Base-by-base conservation (phyloP, 2,329 filamentous ascomycete species). In the Fonsecaea pedrosoi region DNA sequence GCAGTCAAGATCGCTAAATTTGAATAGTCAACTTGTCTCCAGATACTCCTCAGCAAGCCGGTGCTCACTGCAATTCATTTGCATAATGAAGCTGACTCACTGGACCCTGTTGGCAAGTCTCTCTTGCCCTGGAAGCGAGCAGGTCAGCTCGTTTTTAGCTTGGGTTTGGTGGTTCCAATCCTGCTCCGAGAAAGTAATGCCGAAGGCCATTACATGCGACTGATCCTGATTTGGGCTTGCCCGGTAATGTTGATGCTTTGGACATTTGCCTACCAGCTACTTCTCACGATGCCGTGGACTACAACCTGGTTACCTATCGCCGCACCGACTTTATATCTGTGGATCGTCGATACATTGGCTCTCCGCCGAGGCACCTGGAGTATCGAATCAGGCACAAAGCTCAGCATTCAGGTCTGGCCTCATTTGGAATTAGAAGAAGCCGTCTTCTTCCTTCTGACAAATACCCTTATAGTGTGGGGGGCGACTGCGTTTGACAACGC, bases 401-500 rank as follows among this genome's bases (percentile, higher is more conserved):
- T 90, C 10, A 87, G 84, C 0, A 73, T 86, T 45, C 82, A 87
- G 56, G 70, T 92, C 0, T 92, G 88, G 84, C 83, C 85, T 1
- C 84, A 84, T 6, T 77, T 92, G 35, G 90, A 92, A 59, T 82
- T 92, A 21, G 90, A 93, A 72, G 90, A 93, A 75, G 90, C 89
- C 0, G 71, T 90, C 7, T 92, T 92, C 80, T 93, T 93, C 76
- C 79, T 92, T 3, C 77, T 85, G 3, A 92, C 89, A 1, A 92
- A 92, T 74, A 80, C 80, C 0, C 78, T 93, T 21, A 87, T 93
- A 63, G 88, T 92, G 0, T 88, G 89, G 74, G 90, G 90, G 1
- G 79, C 90, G 30, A 80, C 88, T 1, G 87, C 89, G 0, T 89
- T 91, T 70, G 90, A 92, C 76, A 87, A 91, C 73, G 87, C 87